These are phyloP conservation scores for Dimargaris verticillata DNA, from an alignment of 192 early-diverging fungal species.

Conservation along the genomic window DNA sequence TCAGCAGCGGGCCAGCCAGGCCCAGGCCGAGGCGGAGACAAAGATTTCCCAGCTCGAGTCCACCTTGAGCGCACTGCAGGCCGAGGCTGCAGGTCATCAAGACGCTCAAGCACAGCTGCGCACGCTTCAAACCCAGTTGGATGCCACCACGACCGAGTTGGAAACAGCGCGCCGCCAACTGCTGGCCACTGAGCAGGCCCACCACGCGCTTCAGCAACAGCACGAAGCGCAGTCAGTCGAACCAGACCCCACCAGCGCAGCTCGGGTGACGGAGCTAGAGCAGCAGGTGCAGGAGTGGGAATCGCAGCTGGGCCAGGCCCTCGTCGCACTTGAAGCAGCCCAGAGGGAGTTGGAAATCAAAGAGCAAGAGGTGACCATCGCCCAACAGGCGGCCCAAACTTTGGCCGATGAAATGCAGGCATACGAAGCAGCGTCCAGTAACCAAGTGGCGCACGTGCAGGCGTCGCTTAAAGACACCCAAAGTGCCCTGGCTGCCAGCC, in stretches of 20 bases:
- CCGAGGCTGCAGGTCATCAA: neutral
- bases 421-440: too few species aligned
- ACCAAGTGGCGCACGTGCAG: too few species aligned
- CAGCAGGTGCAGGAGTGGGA: neutral
- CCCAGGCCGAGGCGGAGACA: constrained; percentile 14
- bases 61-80: neutral
- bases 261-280: constrained; percentile 5
- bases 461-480: too few species aligned
- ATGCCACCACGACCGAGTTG: neutral
- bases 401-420: too few species aligned
- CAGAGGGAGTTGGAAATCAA: too few species aligned
- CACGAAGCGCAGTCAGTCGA: constrained; percentile 9
- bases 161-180: neutral
- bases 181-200: constrained; percentile 9
- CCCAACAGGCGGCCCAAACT: too few species aligned
- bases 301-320: too few species aligned
- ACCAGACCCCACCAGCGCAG: neutral
- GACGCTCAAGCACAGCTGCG: neutral
- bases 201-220: constrained; percentile 12
- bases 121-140: neutral
- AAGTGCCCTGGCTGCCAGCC: too few species aligned
- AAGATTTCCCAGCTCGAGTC: neutral
- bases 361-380: too few species aligned
- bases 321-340: too few species aligned
- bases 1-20: too few species aligned